Conservation (phyloP, 164 flowering plant genomes). For the Aristolochia californica region DNA sequence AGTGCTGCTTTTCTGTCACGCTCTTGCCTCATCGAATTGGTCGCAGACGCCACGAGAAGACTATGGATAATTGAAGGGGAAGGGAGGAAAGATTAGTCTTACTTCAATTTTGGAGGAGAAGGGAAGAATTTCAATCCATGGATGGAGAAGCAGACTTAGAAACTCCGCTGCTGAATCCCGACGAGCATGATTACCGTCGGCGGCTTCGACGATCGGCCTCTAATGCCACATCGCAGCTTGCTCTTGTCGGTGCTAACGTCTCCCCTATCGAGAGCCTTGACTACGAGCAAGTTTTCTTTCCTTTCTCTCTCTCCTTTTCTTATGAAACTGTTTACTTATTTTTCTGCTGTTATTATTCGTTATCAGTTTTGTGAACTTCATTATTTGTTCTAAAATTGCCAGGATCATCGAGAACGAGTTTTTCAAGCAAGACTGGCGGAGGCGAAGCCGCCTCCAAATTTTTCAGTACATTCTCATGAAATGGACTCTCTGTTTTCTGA, state of each 20-base stretch:
- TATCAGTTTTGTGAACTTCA: not conserved
- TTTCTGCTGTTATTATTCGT: not conserved
- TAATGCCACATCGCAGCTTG: constrained; percentile 67
- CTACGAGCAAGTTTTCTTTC: constrained; percentile 44
- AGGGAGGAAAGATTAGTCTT: too few relatives aligned
- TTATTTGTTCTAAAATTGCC: not conserved
- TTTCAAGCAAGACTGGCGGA: constrained; percentile 85
- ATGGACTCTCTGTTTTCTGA: constrained; percentile 59
- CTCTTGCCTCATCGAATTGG: too few relatives aligned
- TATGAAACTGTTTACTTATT: not conserved
- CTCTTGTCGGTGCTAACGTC: constrained; percentile 60
- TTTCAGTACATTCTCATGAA: constrained; percentile 62
- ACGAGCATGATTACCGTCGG: not conserved
- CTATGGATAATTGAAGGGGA: too few relatives aligned
- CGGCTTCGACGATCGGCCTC: constrained; percentile 21
- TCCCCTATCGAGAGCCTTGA: constrained; percentile 88
- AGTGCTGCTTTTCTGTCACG: too few relatives aligned
- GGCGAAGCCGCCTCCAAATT: constrained; percentile 32
- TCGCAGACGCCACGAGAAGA: too few relatives aligned
- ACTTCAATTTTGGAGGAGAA: not conserved
- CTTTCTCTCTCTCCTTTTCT: not conserved
- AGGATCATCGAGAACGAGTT: constrained; percentile 77
- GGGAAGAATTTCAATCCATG: not conserved
- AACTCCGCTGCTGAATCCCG: not conserved
- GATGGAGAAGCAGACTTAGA: not conserved